A percentile compares a stretch with the other conserved stretches of the same genome.
These are phyloP conservation scores for Fusarium nisikadoi DNA, from an alignment of 2,329 filamentous ascomycete species.

Conservation along the genomic window DNA sequence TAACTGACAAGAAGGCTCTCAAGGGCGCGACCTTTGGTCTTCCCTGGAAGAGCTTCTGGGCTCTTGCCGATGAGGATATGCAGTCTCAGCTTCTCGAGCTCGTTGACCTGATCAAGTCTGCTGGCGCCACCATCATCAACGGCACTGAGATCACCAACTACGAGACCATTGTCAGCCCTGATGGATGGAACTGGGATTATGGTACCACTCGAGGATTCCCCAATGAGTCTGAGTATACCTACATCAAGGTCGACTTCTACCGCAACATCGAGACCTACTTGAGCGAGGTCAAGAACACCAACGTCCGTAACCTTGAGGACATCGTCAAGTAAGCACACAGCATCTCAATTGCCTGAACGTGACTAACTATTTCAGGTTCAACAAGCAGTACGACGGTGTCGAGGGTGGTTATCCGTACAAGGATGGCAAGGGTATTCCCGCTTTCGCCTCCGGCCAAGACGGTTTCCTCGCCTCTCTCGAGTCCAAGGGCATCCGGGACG, in stretches of 20 bases:
- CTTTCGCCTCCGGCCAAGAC: constrained; percentile 77
- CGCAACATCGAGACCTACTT: constrained; percentile 71
- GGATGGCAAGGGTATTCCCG: constrained; percentile 60
- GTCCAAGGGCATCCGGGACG: constrained; percentile 69
- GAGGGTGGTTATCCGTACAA: constrained; percentile 73
- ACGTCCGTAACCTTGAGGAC: constrained; percentile 69
- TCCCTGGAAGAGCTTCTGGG: constrained; percentile 79
- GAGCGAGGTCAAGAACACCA: constrained; percentile 69
- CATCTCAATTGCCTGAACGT: rapidly evolving
- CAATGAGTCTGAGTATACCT: constrained; percentile 80
- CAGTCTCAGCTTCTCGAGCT: constrained; percentile 59
- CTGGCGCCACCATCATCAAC: constrained; percentile 76
- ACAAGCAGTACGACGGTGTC: constrained; percentile 69
- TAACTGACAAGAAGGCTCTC: constrained; percentile 65
- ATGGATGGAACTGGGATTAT: constrained; percentile 81
- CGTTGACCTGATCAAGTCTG: constrained; percentile 64
- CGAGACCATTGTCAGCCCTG: constrained; percentile 67
- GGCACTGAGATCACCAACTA: constrained; percentile 74
- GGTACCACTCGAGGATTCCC: constrained; percentile 68
- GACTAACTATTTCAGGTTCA: constrained; percentile 64
- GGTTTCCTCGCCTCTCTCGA: constrained; percentile 72
- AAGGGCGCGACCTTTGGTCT: constrained; percentile 74
- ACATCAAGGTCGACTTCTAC: constrained; percentile 78
- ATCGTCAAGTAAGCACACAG: constrained; percentile 63
- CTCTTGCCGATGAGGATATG: constrained; percentile 66